Evolutionary conservation across 2,329 filamentous ascomycete species (phyloP).

Genomic region (Aureobasidium lini): DNA sequence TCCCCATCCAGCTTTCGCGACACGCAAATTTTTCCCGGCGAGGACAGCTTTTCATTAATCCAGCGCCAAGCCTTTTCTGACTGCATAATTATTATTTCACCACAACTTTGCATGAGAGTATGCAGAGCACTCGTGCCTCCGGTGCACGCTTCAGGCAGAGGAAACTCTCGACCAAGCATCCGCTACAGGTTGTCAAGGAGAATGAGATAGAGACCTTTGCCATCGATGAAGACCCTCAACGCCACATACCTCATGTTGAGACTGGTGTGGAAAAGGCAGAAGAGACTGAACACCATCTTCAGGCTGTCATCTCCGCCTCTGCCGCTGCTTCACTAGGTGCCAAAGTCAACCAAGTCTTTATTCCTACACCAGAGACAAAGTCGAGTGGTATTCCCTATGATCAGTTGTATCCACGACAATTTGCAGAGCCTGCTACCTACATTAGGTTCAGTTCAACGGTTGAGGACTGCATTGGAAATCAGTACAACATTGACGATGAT

Average conservation of each 20-base stretch:
- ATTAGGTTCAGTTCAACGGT: slow-evolving; percentile 98
- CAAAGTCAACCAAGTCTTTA: slow-evolving; percentile 57
- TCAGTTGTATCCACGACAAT: slow-evolving; percentile 70
- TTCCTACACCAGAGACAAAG: slow-evolving; percentile 59
- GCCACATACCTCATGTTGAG: slow-evolving; percentile 75
- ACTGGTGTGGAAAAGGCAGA: slow-evolving; percentile 96
- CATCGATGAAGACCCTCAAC: slow-evolving; percentile 77
- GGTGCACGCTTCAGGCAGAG: slow-evolving; percentile 57
- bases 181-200: slow-evolving; percentile 79
- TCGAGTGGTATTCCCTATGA: slow-evolving; percentile 70
- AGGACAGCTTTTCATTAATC: slow-evolving; percentile 9
- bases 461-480: slow-evolving; percentile 83
- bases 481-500: slow-evolving; percentile 91
- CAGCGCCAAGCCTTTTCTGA: slow-evolving; percentile 11
- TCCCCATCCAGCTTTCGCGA: not conserved
- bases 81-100: slow-evolving; percentile 5
- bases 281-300: slow-evolving; percentile 95
- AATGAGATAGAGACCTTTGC: slow-evolving; percentile 63
- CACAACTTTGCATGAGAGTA: slow-evolving; percentile 14
- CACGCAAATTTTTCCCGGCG: slow-evolving; percentile 9
- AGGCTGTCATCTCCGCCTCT: slow-evolving; percentile 66
- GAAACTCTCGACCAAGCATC: slow-evolving; percentile 88
- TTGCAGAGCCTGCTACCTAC: slow-evolving; percentile 81
- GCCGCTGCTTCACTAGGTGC: slow-evolving; percentile 47
- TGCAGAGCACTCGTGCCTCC: slow-evolving; percentile 16